phyloP scores from a whole-genome alignment of 768 basidiomycete species.

The Lentinula boryana region DNA sequence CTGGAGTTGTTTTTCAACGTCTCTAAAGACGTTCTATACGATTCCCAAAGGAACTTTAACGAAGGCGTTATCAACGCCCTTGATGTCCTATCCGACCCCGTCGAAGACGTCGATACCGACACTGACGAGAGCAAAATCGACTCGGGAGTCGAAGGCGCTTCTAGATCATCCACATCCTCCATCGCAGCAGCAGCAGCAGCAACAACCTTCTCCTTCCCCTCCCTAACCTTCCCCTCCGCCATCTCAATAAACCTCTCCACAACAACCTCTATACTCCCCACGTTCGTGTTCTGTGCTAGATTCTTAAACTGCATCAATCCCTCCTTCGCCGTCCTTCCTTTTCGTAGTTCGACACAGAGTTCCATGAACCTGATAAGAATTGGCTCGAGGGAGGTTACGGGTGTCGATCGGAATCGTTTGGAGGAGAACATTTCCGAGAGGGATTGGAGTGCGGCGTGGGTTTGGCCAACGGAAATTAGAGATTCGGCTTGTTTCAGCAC shows the following conservation, averaged over 20 bases:
- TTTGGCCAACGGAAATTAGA: constrained; percentile 87
- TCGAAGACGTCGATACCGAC: constrained; percentile 28
- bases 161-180: constrained; percentile 89
- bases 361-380: constrained; percentile 95
- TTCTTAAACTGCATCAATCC: constrained; percentile 98
- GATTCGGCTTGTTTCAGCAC: constrained; percentile 92
- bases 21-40: constrained; percentile 91
- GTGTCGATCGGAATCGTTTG: constrained; percentile 91
- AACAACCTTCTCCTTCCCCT: constrained; percentile 84
- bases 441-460: constrained; percentile 83
- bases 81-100: constrained; percentile 92
- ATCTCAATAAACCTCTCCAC: constrained; percentile 81
- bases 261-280: constrained; percentile 87
- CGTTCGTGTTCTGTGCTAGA: constrained; percentile 90
- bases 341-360: constrained; percentile 92
- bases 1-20: constrained; percentile 94
- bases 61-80: constrained; percentile 93
- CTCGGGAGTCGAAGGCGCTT: constrained; percentile 92
- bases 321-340: constrained; percentile 90
- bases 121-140: constrained; percentile 88
- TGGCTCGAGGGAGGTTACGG: constrained; percentile 84
- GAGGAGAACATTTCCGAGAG: constrained; percentile 90
- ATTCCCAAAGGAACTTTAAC: constrained; percentile 99
- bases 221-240: constrained; percentile 75
- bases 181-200: constrained; percentile 58